Base-by-base conservation (phyloP, 176 grass and related monocot species). In the Carex pumila region DNA sequence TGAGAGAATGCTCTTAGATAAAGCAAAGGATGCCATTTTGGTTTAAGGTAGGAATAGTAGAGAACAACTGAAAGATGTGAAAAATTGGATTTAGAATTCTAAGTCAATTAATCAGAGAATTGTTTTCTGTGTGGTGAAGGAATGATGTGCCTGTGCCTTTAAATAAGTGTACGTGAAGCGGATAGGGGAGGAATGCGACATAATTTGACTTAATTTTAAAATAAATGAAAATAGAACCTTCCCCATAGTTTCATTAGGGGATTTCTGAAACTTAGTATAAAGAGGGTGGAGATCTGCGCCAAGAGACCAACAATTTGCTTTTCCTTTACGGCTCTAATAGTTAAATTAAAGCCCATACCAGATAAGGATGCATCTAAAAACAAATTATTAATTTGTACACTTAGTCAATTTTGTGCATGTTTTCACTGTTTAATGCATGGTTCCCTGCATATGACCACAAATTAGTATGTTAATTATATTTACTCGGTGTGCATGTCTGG, bases 21-120 rank as follows among this genome's bases (percentile, higher is more conserved):
- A 39, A 39, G 37, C 5, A 5, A 39, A 39, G 37, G 37, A 82
- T 60, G 85, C 90, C 93, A 96, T 96, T 59, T 25, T 3, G 7
- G 67, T 59, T 76, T 1, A 39, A 39, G 37, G 37, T 39, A 6
- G 37, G 4, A 39, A 39, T 39, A 39, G 37, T 6, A 65, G 69
- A 52, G 6, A 34, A 63, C 10, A 77, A 76, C 43, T 79, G 57
- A 65, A 9, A 54, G 6, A 21, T 57, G 59, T 22, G 1, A 21
- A n/a, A 54, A 53, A 37, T 3, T 50, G 56, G 18, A 31, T 29
- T 49, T 32, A n/a, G 84, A 30, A 64, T 36, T 43, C 52, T 43
- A 50, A 50, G 47, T 50, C 47, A 11, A 50, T 50, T 2, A 71
- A 0, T 52, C 47, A 53, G 11, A 39, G 1, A 65, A 14, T 65